Conservation (phyloP, 441 rosid species). For the Pelargonium australe region DNA sequence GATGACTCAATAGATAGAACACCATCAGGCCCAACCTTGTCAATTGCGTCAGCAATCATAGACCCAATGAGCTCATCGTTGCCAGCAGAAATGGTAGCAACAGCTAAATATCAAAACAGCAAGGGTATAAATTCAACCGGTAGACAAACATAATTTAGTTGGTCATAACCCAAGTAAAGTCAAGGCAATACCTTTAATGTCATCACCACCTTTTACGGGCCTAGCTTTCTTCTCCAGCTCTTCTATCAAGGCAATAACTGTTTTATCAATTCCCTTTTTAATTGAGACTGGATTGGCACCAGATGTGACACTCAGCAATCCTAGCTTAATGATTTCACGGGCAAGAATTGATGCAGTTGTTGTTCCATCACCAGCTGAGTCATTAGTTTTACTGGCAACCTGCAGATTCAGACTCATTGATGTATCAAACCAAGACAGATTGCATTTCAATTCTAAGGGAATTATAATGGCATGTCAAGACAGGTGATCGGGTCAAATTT, state of each 20-base stretch:
- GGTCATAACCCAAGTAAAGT: neutral
- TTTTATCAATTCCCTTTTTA: constrained; percentile 83
- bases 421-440: neutral
- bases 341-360: constrained; percentile 93
- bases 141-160: neutral
- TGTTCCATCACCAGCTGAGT: constrained; percentile 98
- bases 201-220: constrained; percentile 83
- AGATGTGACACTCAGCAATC: constrained; percentile 75
- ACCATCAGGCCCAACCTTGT: constrained; percentile 99
- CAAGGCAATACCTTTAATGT: constrained; percentile 56
- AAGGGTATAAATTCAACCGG: neutral
- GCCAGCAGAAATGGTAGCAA: constrained; percentile 90
- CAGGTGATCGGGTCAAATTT: neutral
- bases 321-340: constrained; percentile 79
- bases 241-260: constrained; percentile 61
- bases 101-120: constrained; percentile 38
- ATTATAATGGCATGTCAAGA: neutral
- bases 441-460: neutral
- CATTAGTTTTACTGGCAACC: constrained; percentile 99
- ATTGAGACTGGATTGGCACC: constrained; percentile 94
- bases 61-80: constrained; percentile 84
- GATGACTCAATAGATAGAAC: constrained; percentile 96
- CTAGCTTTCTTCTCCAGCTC: constrained; percentile 82
- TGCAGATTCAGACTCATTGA: constrained; percentile 15
- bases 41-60: constrained; percentile 97